Evolutionary conservation across 2,329 filamentous ascomycete genomes (phyloP), one percentile per base, ranked within the genome.

Genomic region (Dothistroma pini): DNA sequence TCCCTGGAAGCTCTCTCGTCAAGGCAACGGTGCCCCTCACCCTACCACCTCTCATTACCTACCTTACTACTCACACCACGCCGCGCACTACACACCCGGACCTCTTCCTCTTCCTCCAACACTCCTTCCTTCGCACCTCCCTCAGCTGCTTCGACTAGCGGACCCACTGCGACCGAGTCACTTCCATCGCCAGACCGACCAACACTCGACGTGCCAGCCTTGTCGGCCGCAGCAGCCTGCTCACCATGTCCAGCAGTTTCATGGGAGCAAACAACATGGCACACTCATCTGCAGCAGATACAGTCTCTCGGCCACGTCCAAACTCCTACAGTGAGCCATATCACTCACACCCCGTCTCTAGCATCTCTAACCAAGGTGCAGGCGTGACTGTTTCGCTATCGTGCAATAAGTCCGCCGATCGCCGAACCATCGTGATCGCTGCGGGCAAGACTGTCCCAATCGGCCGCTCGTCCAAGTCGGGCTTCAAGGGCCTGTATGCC

Each of bases 381-480:
- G 61, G 54, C 52, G 53, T 66, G 50, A 68, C 68, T 52, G 53
- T 70, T 62, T 56, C 58, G n/a, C 65, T 71, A 21, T 60, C 61
- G 1, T 58, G 60, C 53, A 60, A 61, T 44, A 49, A 58, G 34
- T 55, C 53, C 25, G 48, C 41, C 54, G 66, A 69, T 54, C 56
- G 47, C 22, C 70, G 71, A 48, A 62, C 58, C 35, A 59, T 70
- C 60, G 61, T 50, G 31, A 53, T 70, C 9, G 9, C 48, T 21
- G 52, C 62, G 22, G 60, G 62, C 44, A 41, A 68, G 10, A 66
- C 64, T 10, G 66, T 78, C 32, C 67, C 67, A 22, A 74, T 81
- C 64, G 78, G 78, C 35, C 78, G 79, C 25, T 73, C 78, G 0
- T 81, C 79, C 11, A 75, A 70, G 57, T 76, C 74, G 57, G 63